These are phyloP conservation scores for Citrus medica DNA, from an alignment of 345 rosid species.

Conservation along the genomic window DNA sequence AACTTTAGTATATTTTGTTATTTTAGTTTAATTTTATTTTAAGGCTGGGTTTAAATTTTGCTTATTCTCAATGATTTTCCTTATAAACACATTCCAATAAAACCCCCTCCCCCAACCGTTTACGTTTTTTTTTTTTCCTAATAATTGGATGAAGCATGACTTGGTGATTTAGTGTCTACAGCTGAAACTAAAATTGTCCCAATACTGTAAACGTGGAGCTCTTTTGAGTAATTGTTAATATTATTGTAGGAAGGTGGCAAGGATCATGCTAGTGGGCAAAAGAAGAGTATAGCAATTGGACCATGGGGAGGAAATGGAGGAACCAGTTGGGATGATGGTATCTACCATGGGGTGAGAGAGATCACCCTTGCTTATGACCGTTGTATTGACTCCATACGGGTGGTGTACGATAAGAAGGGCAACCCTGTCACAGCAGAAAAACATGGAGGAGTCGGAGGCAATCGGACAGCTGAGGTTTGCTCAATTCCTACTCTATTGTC, in stretches of 20 bases:
- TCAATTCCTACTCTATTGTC: background rate
- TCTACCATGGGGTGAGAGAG: slow-evolving; percentile 58
- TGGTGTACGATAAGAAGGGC: slow-evolving; percentile 62
- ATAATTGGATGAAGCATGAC: too few relatives aligned
- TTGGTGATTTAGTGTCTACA: too few relatives aligned
- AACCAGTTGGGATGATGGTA: slow-evolving; percentile 66
- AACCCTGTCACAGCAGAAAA: slow-evolving; percentile 49
- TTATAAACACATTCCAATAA: too few relatives aligned
- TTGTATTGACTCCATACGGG: slow-evolving; percentile 64
- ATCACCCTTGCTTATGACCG: slow-evolving; percentile 53
- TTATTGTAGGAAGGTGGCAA: slow-evolving; percentile 25
- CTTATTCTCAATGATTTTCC: background rate
- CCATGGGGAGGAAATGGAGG: slow-evolving; percentile 94
- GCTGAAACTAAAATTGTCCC: too few relatives aligned
- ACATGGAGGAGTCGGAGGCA: slow-evolving; percentile 76
- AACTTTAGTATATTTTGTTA: background rate
- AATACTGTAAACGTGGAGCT: background rate
- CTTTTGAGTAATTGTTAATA: background rate
- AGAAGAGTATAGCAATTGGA: slow-evolving; percentile 43
- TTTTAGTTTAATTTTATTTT: background rate
- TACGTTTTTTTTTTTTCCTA: too few relatives aligned
- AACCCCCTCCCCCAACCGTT: too few relatives aligned
- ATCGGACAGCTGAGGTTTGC: slow-evolving; percentile 47
- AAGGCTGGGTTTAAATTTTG: background rate
- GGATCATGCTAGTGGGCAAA: slow-evolving; percentile 24